These are phyloP conservation scores for Diatrype stigma DNA, from an alignment of 2,329 filamentous ascomycete species.

Conservation along the genomic window DNA sequence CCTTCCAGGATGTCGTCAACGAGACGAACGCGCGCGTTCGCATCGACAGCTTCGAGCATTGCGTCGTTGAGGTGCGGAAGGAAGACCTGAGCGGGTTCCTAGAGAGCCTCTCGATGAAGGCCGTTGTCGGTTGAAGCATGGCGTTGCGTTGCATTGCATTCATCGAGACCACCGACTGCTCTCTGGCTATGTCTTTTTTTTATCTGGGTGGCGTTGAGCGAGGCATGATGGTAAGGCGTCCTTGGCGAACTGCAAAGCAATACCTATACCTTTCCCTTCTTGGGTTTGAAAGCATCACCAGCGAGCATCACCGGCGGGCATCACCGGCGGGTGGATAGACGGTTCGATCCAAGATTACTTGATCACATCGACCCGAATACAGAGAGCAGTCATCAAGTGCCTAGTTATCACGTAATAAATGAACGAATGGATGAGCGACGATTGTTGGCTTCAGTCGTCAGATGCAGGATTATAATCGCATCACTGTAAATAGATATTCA, in stretches of 20 bases:
- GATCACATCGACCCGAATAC: neutral
- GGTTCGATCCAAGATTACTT: too few species aligned
- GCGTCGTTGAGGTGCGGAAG: constrained; percentile 95
- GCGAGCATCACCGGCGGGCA: too few species aligned
- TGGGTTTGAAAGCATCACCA: neutral
- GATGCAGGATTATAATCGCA: neutral
- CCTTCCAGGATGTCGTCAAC: constrained; percentile 90
- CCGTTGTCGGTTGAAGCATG: constrained; percentile 59
- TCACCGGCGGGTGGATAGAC: too few species aligned
- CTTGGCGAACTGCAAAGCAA: neutral
- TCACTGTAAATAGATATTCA: neutral
- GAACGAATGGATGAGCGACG: neutral
- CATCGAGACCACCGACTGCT: neutral
- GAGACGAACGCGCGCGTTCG: constrained; percentile 86
- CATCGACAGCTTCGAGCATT: constrained; percentile 96
- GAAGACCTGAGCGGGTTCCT: constrained; percentile 89
- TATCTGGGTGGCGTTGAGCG: neutral
- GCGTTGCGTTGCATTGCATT: too few species aligned
- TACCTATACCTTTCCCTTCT: neutral
- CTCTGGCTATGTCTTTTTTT: neutral
- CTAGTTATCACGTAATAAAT: neutral
- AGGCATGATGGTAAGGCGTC: neutral
- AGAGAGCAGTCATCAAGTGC: neutral
- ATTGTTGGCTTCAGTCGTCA: neutral
- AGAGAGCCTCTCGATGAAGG: constrained; percentile 87